A percentile compares a stretch with the other conserved stretches of the same genome.
Evolutionary conservation across 1,284 basidiomycete genomes (phyloP).

Genomic region (Golubevia pallescens): DNA sequence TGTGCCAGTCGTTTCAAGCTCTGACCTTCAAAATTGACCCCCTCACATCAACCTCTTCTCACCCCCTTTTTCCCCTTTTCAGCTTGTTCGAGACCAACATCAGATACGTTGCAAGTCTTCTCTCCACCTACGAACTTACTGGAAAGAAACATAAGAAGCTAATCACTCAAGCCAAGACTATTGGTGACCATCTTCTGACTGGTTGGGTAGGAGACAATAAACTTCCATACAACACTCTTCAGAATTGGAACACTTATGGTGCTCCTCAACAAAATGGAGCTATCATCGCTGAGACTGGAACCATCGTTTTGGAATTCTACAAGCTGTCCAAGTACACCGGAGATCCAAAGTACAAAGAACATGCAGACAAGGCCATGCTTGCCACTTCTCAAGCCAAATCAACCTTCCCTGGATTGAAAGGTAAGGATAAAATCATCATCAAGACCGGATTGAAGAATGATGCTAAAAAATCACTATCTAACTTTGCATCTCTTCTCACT

Average conservation of each 20-base stretch:
- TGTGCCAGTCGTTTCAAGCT: too few relatives aligned
- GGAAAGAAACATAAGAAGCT: slow-evolving; percentile 35
- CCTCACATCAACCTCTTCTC: too few relatives aligned
- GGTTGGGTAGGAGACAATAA: slow-evolving; percentile 35
- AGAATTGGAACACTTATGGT: slow-evolving; percentile 28
- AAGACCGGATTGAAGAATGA: too few relatives aligned
- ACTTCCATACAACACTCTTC: slow-evolving; percentile 43
- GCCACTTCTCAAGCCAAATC: slow-evolving; percentile 19
- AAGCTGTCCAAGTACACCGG: slow-evolving; percentile 35
- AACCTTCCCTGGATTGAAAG: slow-evolving; percentile 32
- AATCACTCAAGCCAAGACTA: slow-evolving; percentile 34
- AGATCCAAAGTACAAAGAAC: slow-evolving; percentile 26
- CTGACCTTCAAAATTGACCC: too few relatives aligned
- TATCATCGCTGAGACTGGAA: slow-evolving; percentile 42
- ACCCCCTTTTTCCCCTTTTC: not conserved
- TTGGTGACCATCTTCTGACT: not conserved
- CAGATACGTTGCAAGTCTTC: slow-evolving; percentile 43
- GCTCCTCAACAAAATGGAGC: slow-evolving; percentile 16
- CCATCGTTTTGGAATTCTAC: slow-evolving; percentile 45
- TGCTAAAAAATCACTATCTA: too few relatives aligned
- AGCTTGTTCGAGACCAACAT: slow-evolving; percentile 53
- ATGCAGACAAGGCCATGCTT: slow-evolving; percentile 31
- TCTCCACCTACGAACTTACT: slow-evolving; percentile 46
- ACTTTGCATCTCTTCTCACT: too few relatives aligned
- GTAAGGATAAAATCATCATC: too few relatives aligned